A percentile compares a stretch with the other conserved stretches of the same genome.
phyloP scores from a whole-genome alignment of 495 filamentous ascomycete species.

The Tuber umbilicatum region DNA sequence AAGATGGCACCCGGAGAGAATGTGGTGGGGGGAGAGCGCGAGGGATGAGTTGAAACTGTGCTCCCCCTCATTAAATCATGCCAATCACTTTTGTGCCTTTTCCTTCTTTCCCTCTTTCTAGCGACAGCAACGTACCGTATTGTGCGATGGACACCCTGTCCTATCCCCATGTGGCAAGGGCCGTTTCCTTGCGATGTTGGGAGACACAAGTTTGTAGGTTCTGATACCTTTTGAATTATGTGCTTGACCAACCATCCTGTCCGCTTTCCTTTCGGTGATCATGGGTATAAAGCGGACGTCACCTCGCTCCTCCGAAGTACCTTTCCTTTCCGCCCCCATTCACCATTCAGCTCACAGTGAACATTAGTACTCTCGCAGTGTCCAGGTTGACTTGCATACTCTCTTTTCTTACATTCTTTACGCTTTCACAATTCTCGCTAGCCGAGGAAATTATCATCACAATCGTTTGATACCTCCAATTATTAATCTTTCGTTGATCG shows the following conservation, averaged over 20 bases:
- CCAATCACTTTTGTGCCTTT: not conserved
- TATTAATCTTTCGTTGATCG: not conserved
- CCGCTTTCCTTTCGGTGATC: not conserved
- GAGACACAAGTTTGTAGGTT: not conserved
- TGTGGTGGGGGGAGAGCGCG: not conserved
- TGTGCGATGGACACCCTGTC: not conserved
- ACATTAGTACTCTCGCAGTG: not conserved
- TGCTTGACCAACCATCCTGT: not conserved
- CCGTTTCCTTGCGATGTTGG: not conserved
- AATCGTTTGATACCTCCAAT: not conserved
- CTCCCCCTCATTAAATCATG: conserved; percentile 1
- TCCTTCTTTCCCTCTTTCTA: not conserved
- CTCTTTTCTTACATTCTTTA: not conserved
- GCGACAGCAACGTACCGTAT: not conserved
- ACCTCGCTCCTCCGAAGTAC: not conserved
- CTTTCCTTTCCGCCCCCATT: not conserved
- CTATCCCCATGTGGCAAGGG: not conserved
- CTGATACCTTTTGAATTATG: not conserved
- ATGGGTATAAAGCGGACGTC: not conserved
- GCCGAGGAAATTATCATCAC: not conserved
- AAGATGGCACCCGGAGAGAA: not conserved
- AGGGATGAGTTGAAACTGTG: not conserved
- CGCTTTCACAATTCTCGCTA: not conserved
- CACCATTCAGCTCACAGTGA: not conserved
- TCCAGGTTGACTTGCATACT: conserved; percentile 5